phyloP scores from a whole-genome alignment of 2,329 filamentous ascomycete genomes.

The Beauveria scarabaeidicola region DNA sequence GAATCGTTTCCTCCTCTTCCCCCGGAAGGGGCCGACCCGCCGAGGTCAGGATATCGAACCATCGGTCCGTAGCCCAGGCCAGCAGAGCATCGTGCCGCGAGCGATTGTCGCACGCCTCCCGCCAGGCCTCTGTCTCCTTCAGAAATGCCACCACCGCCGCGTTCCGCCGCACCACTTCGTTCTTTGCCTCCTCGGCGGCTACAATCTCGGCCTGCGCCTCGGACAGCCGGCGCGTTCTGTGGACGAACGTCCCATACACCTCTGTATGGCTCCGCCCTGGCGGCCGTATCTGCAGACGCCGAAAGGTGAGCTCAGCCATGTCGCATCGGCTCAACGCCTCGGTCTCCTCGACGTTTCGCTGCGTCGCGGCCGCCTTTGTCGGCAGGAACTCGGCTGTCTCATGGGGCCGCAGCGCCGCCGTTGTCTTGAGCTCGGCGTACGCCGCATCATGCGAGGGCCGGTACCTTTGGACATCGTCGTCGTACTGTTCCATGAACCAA shows the following conservation, averaged over 20 bases:
- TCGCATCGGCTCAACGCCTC: neutral
- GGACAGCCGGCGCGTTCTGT: neutral
- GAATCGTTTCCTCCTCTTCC: too few species aligned
- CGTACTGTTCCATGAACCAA: slow-evolving; percentile 12
- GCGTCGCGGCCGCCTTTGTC: neutral
- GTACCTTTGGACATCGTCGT: neutral
- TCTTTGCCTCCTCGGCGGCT: neutral
- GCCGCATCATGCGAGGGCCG: neutral
- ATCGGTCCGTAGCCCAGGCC: neutral
- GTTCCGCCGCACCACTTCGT: neutral
- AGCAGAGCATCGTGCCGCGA: neutral
- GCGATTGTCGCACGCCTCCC: neutral
- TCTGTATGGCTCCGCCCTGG: neutral
- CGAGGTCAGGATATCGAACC: neutral
- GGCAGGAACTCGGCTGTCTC: neutral
- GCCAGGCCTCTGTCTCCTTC: neutral
- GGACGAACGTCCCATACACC: neutral
- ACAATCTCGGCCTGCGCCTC: neutral
- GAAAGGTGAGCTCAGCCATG: neutral
- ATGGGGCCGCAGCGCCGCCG: neutral
- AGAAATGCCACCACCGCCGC: neutral
- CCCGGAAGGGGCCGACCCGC: neutral
- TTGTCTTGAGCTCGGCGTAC: neutral
- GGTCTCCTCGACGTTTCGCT: neutral
- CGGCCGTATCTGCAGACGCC: neutral